Percentiles rank a stretch among this genome's conserved stretches.
Conservation (phyloP, 106 monocot genomes). For the Alisma plantagoaquatica region DNA sequence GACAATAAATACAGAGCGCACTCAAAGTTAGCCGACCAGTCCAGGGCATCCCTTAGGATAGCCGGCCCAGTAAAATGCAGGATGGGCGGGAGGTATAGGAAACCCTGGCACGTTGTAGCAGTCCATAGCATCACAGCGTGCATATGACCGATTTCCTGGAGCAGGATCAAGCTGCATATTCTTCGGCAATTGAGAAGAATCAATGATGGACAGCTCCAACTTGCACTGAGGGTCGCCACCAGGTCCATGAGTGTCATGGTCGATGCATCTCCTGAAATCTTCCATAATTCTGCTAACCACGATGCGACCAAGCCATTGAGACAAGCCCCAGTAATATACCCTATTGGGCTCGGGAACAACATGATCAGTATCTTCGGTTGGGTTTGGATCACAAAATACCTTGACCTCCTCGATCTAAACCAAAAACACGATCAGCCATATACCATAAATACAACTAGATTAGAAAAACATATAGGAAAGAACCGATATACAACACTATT, state of each 20-base stretch:
- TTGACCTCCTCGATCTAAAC: conserved; percentile 33
- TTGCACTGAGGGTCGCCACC: conserved; percentile 4
- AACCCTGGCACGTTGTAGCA: too few relatives aligned
- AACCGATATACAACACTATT: too few relatives aligned
- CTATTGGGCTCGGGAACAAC: conserved; percentile 19
- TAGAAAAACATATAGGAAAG: too few relatives aligned
- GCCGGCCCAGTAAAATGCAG: too few relatives aligned
- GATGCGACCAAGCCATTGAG: neutral
- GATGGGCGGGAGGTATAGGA: too few relatives aligned
- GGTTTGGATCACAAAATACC: conserved; percentile 36
- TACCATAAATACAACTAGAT: too few relatives aligned
- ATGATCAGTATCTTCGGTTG: conserved; percentile 37
- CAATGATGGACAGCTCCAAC: conserved; percentile 27
- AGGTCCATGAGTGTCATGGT: conserved; percentile 11
- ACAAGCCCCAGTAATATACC: conserved; percentile 47
- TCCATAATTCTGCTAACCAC: conserved; percentile 12
- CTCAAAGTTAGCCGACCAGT: too few relatives aligned
- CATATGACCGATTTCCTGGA: too few relatives aligned
- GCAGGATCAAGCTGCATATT: conserved; percentile 6
- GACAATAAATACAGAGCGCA: too few relatives aligned
- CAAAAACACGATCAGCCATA: too few relatives aligned
- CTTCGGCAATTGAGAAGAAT: conserved; percentile 24
- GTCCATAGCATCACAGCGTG: too few relatives aligned
- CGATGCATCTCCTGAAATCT: conserved; percentile 33
- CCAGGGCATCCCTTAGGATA: too few relatives aligned